These are phyloP conservation scores for Sophora flavescens DNA, from an alignment of 306 rosid species.

Conservation along the genomic window DNA sequence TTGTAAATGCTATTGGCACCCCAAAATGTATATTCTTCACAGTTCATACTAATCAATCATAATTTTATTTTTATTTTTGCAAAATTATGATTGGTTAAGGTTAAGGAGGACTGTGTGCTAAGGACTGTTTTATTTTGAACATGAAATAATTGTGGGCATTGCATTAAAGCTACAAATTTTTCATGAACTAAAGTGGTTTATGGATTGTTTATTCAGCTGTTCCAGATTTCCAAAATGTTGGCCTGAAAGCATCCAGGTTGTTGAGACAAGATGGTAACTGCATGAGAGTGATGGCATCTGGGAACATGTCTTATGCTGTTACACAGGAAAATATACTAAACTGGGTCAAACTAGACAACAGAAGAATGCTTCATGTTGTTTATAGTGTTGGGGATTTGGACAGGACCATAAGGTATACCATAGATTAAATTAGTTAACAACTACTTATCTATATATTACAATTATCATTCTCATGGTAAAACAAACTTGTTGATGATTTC, in stretches of 20 bases:
- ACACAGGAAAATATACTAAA: slow-evolving; percentile 72
- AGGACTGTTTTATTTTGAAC: not conserved
- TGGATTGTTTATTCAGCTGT: slow-evolving; percentile 58
- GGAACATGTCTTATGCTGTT: slow-evolving; percentile 57
- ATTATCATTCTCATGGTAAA: slow-evolving; percentile 14
- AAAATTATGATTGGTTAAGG: no score
- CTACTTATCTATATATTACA: not conserved
- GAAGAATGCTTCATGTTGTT: slow-evolving; percentile 86
- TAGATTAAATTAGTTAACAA: not conserved
- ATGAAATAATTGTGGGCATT: not conserved
- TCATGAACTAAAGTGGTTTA: slow-evolving; percentile 40
- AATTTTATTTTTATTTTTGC: no score
- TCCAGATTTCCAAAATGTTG: slow-evolving; percentile 57
- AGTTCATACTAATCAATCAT: no score
- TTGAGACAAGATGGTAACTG: slow-evolving; percentile 58
- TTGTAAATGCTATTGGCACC: no score
- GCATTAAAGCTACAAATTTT: not conserved
- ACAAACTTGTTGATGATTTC: slow-evolving; percentile 48
- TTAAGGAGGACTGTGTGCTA: no score
- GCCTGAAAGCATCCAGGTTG: slow-evolving; percentile 62
- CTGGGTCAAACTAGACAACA: slow-evolving; percentile 82
- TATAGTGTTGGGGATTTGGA: slow-evolving; percentile 92
- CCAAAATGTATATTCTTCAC: no score
- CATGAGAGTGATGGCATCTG: slow-evolving; percentile 53
- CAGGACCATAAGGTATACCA: slow-evolving; percentile 75